Conservation (phyloP, 306 rosid species). For the Mimosa pudica region DNA sequence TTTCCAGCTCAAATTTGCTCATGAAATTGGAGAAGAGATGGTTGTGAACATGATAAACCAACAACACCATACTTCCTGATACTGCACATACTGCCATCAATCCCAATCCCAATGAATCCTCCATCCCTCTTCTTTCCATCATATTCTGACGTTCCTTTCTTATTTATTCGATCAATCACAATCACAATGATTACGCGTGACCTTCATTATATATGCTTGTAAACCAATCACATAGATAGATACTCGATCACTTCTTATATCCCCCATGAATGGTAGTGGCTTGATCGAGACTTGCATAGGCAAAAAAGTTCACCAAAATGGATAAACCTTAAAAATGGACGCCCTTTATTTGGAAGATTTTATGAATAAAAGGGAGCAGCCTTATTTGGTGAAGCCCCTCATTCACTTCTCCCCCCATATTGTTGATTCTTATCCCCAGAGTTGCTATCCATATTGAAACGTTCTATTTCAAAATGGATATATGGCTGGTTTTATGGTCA, state of each 20-base stretch:
- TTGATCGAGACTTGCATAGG: background rate
- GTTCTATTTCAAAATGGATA: background rate
- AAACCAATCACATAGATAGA: background rate
- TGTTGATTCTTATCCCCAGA: background rate
- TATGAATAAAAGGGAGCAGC: background rate
- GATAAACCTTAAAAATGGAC: background rate
- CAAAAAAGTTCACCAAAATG: background rate
- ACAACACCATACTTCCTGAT: conserved; percentile 64
- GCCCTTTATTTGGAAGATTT: background rate
- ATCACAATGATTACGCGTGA: background rate
- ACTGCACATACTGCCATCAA: conserved; percentile 69
- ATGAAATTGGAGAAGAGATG: conserved; percentile 32
- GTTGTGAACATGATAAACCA: conserved; percentile 64
- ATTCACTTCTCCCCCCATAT: background rate
- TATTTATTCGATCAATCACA: background rate
- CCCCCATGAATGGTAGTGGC: background rate
- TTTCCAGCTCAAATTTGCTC: background rate
- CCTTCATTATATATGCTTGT: background rate
- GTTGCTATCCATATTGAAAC: background rate
- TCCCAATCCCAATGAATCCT: conserved; percentile 50
- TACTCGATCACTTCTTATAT: background rate
- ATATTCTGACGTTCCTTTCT: background rate
- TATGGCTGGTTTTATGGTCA: background rate
- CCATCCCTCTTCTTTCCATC: conserved; percentile 33
- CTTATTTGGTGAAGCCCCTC: background rate